Evolutionary conservation across 1,139 yeast genomes (phyloP).

Genomic region (Taiozyma sp.): DNA sequence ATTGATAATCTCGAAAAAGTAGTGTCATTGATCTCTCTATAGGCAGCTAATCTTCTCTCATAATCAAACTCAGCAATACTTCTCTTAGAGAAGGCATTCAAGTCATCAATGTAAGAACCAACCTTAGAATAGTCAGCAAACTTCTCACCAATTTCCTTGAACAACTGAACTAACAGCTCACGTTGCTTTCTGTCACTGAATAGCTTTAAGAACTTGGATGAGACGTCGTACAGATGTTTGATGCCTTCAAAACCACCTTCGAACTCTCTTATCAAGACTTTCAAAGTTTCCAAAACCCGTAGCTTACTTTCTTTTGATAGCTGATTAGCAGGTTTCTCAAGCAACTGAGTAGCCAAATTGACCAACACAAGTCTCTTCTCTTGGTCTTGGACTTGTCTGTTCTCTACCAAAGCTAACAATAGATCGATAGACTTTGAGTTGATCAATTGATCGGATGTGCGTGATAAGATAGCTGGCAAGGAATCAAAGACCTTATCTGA

Average conservation of each 20-base stretch:
- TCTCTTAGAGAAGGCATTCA: constrained; percentile 63
- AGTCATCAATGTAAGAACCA: constrained; percentile 49
- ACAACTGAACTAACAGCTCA: constrained; percentile 52
- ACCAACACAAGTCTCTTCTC: constrained; percentile 53
- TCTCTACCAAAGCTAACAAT: constrained; percentile 51
- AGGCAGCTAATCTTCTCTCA: constrained; percentile 68
- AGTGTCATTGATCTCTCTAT: constrained; percentile 56
- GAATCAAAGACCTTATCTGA: constrained; percentile 51
- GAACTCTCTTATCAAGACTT: constrained; percentile 47
- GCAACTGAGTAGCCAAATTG: constrained; percentile 53
- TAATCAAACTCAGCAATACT: constrained; percentile 78
- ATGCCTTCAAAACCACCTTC: constrained; percentile 53
- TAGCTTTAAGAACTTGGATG: constrained; percentile 56
- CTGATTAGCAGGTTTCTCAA: constrained; percentile 57
- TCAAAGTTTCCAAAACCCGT: constrained; percentile 54
- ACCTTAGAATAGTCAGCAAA: constrained; percentile 42
- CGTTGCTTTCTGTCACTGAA: constrained; percentile 61
- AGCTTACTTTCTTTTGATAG: constrained; percentile 53
- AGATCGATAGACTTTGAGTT: constrained; percentile 50
- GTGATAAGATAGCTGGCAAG: constrained; percentile 45
- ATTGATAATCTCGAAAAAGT: constrained; percentile 40
- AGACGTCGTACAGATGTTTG: constrained; percentile 46
- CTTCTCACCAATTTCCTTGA: constrained; percentile 53
- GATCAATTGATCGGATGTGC: constrained; percentile 41
- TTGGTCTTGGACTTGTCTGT: constrained; percentile 54